A percentile compares a stretch with the other conserved stretches of the same genome.
phyloP scores from a whole-genome alignment of 2,329 filamentous ascomycete species.

The Fusarium anthophilum region DNA sequence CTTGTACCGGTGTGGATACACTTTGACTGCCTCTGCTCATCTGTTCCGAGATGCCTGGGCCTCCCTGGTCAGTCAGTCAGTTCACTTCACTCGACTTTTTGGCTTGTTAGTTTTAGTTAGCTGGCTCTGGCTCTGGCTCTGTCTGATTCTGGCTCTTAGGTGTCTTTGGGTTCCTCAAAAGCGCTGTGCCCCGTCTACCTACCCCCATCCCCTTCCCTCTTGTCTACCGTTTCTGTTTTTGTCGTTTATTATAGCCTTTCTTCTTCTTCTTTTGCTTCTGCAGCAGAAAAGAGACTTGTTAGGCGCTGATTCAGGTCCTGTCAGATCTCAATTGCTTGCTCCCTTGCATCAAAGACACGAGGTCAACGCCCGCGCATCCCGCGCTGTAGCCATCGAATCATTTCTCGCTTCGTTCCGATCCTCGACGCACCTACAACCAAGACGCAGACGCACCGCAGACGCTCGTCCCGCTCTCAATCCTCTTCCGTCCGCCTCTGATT shows the following conservation, averaged over 20 bases:
- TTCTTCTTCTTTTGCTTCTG: slow-evolving; percentile 13
- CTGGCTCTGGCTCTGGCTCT: background rate
- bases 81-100: slow-evolving; percentile 32
- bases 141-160: background rate
- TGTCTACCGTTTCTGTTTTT: slow-evolving; percentile 20
- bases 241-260: slow-evolving; percentile 11
- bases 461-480: slow-evolving; percentile 36
- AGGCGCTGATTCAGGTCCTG: slow-evolving; percentile 6
- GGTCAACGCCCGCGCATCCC: slow-evolving; percentile 26
- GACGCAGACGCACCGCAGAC: slow-evolving; percentile 29
- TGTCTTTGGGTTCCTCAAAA: slow-evolving; percentile 38
- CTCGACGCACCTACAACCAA: slow-evolving; percentile 27
- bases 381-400: slow-evolving; percentile 33
- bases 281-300: slow-evolving; percentile 11
- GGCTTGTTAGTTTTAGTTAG: slow-evolving; percentile 16
- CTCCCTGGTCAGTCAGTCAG: slow-evolving; percentile 30
- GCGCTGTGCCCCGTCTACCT: slow-evolving; percentile 35
- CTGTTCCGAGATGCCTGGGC: slow-evolving; percentile 31
- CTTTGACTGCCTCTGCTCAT: slow-evolving; percentile 30
- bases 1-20: slow-evolving; percentile 27
- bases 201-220: slow-evolving; percentile 37
- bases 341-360: slow-evolving; percentile 35
- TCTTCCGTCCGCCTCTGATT: slow-evolving; percentile 15
- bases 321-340: slow-evolving; percentile 26
- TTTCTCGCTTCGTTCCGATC: slow-evolving; percentile 35